A percentile compares a stretch with the other conserved stretches of the same genome.
phyloP scores from a whole-genome alignment of 768 basidiomycete genomes.

The Macrolepiota albuminosa region DNA sequence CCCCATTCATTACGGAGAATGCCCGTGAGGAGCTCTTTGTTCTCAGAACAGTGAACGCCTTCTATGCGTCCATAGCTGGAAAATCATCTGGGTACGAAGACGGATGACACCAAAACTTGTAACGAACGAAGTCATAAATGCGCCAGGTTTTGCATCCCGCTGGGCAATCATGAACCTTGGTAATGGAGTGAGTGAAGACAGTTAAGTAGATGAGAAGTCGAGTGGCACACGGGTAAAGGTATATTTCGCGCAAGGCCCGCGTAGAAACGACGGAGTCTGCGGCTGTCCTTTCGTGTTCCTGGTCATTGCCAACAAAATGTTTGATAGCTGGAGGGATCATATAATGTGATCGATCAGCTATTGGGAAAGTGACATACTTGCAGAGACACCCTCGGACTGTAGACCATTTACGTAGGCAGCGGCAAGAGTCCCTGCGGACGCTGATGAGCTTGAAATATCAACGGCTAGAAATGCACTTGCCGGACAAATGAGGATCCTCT shows the following conservation, averaged over 20 bases:
- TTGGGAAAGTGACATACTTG: conserved; percentile 29
- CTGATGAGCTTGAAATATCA: background rate
- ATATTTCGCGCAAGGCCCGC: conserved; percentile 66
- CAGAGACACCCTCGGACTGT: conserved; percentile 60
- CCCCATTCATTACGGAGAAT: conserved; percentile 75
- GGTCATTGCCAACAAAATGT: conserved; percentile 71
- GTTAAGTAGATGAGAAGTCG: background rate
- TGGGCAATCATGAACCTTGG: conserved; percentile 65
- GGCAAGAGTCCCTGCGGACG: conserved; percentile 45
- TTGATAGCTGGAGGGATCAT: conserved; percentile 48
- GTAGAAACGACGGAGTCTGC: conserved; percentile 61
- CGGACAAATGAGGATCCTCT: conserved; percentile 66
- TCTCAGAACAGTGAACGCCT: conserved; percentile 69
- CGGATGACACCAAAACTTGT: background rate
- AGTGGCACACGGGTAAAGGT: conserved; percentile 56
- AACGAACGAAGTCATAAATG: conserved; percentile 61
- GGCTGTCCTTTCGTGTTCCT: conserved; percentile 66
- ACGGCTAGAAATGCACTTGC: conserved; percentile 21
- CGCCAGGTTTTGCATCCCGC: conserved; percentile 54
- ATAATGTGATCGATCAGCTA: background rate
- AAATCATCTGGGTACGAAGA: background rate
- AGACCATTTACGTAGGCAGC: conserved; percentile 67
- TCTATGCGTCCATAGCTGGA: conserved; percentile 68
- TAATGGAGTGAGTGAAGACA: background rate
- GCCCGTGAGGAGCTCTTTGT: conserved; percentile 48